phyloP scores from a whole-genome alignment of 208 protist species.

The Naegleria gruberi region DNA sequence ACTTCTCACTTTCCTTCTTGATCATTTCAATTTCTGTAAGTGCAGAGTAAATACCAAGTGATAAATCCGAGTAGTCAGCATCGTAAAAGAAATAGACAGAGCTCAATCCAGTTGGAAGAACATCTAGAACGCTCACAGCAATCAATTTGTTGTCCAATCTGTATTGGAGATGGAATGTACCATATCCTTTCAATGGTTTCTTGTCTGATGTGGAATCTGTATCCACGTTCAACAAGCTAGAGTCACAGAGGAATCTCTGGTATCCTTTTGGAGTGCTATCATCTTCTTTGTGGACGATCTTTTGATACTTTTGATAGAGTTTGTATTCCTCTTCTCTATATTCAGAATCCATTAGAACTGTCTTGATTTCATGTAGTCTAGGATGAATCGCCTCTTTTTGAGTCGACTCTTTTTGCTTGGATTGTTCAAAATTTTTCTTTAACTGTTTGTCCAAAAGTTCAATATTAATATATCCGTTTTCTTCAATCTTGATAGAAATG shows the following conservation, averaged over 20 bases:
- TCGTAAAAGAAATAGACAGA: conserved; percentile 63
- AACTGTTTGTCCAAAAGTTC: background rate
- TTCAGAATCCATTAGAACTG: background rate
- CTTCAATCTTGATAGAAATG: background rate
- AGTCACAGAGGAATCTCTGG: conserved; percentile 32
- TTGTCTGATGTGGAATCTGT: background rate
- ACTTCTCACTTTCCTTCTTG: background rate
- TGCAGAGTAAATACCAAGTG: conserved; percentile 35
- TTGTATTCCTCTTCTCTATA: background rate
- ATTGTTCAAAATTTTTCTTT: background rate
- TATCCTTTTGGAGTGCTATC: conserved; percentile 30
- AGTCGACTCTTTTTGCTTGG: background rate
- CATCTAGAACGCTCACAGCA: conserved; percentile 51
- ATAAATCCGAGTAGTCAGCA: conserved; percentile 37
- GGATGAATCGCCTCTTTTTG: background rate
- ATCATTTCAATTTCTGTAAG: conserved; percentile 39
- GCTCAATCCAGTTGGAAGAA: conserved; percentile 46
- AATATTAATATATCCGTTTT: background rate
- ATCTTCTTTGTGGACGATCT: background rate
- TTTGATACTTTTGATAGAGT: conserved; percentile 12
- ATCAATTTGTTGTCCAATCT: conserved; percentile 49
- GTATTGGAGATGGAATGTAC: conserved; percentile 38
- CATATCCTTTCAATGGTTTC: conserved; percentile 12
- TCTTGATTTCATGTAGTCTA: background rate
- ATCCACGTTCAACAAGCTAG: background rate